Conservation (phyloP, 371 early-diverging fungal species). For the Fennellomyces sp. region DNA sequence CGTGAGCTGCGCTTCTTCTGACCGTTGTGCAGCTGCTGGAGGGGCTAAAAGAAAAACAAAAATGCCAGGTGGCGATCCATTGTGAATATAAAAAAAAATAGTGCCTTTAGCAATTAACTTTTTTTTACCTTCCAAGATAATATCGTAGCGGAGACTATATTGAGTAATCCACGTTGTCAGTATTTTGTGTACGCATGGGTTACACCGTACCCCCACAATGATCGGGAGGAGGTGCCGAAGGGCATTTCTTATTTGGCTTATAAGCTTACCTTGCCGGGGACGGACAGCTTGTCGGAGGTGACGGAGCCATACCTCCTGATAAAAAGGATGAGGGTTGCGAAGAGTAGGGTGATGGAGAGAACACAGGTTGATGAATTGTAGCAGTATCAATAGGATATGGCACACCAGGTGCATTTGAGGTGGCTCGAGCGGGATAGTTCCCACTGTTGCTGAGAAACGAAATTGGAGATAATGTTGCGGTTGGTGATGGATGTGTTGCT, state of each 20-base stretch:
- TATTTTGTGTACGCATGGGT: constrained; percentile 12
- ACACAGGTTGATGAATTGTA: not conserved
- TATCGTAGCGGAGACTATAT: constrained; percentile 23
- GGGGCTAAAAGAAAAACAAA: constrained; percentile 16
- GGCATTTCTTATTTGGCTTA: not conserved
- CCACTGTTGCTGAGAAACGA: constrained; percentile 3
- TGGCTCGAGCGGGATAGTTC: constrained; percentile 2
- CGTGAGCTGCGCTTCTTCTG: constrained; percentile 54
- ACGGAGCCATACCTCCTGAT: constrained; percentile 4
- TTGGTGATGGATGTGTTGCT: not conserved
- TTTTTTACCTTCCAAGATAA: constrained; percentile 24
- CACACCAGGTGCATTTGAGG: constrained; percentile 1
- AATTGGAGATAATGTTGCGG: not conserved
- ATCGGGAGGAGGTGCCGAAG: constrained; percentile 4
- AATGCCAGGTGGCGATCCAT: not conserved
- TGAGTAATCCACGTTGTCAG: not conserved
- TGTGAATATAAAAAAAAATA: not conserved
- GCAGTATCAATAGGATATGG: not conserved
- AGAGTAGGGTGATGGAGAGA: constrained; percentile 1
- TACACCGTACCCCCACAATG: constrained; percentile 3
- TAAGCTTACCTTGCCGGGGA: constrained; percentile 8
- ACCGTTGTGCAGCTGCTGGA: constrained; percentile 56
- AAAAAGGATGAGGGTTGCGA: not conserved
- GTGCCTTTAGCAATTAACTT: not conserved
- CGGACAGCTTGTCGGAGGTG: constrained; percentile 15